phyloP scores from a whole-genome alignment of 345 rosid genomes.

The Eucalyptus regnans region DNA sequence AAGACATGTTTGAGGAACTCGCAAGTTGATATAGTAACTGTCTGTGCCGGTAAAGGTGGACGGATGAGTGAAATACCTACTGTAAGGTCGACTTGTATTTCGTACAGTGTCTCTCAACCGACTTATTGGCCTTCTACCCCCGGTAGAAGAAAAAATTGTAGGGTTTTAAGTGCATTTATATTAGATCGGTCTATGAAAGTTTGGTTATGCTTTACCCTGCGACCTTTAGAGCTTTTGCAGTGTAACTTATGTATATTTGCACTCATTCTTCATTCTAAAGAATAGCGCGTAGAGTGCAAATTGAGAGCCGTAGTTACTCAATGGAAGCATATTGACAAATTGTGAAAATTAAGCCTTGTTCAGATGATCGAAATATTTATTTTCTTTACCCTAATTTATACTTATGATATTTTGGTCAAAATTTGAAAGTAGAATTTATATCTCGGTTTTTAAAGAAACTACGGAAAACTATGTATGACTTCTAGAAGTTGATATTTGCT shows the following conservation, averaged over 20 bases:
- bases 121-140: no score
- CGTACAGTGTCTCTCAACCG: accelerated
- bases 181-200: background rate
- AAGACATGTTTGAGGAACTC: accelerated
- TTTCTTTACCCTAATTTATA: background rate
- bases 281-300: accelerated
- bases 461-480: background rate
- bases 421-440: background rate
- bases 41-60: accelerated
- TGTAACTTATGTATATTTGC: background rate
- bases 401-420: background rate
- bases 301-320: background rate
- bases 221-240: background rate
- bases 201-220: background rate
- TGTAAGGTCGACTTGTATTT: no score
- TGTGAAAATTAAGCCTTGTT: background rate
- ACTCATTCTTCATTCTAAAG: background rate
- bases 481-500: background rate
- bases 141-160: accelerated
- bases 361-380: background rate
- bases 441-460: background rate
- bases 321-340: background rate
- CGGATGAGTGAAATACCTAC: accelerated
- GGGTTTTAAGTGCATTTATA: background rate
- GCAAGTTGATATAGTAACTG: accelerated